These are phyloP conservation scores for Parastagonospora avenae DNA, from an alignment of 2,329 filamentous ascomycete species.

Conservation along the genomic window DNA sequence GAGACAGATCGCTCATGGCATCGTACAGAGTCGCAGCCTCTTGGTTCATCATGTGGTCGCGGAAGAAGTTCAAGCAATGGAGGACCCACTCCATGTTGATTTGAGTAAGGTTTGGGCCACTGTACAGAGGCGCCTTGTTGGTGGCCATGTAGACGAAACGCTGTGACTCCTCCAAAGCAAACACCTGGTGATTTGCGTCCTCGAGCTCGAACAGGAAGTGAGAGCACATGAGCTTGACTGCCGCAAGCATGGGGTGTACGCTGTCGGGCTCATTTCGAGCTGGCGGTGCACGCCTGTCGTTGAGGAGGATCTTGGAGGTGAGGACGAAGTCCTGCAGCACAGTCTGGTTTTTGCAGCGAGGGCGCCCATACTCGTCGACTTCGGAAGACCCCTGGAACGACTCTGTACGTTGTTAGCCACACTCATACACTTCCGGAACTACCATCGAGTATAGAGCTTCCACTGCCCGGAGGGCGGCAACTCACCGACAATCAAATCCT, in stretches of 20 bases:
- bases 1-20: conserved; percentile 44
- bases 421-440: background rate
- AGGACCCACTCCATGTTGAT: conserved; percentile 55
- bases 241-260: conserved; percentile 25
- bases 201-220: conserved; percentile 36
- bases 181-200: conserved; percentile 25
- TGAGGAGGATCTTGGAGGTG: conserved; percentile 33
- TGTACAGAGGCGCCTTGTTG: conserved; percentile 47
- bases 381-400: conserved; percentile 33
- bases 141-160: conserved; percentile 49
- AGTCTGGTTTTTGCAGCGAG: conserved; percentile 42
- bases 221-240: conserved; percentile 40
- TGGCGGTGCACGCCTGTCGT: conserved; percentile 26
- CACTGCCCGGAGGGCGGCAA: background rate
- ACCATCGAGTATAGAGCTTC: background rate
- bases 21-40: conserved; percentile 46
- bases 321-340: conserved; percentile 38
- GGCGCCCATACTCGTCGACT: conserved; percentile 23
- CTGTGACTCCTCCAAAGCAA: conserved; percentile 54
- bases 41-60: conserved; percentile 52
- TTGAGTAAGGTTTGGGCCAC: conserved; percentile 39
- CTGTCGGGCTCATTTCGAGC: conserved; percentile 4
- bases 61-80: conserved; percentile 60
- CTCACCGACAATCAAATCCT: conserved; percentile 53
- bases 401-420: conserved; percentile 22